These are phyloP conservation scores for Didymella sp. DNA, from an alignment of 2,329 filamentous ascomycete species.

Conservation along the genomic window DNA sequence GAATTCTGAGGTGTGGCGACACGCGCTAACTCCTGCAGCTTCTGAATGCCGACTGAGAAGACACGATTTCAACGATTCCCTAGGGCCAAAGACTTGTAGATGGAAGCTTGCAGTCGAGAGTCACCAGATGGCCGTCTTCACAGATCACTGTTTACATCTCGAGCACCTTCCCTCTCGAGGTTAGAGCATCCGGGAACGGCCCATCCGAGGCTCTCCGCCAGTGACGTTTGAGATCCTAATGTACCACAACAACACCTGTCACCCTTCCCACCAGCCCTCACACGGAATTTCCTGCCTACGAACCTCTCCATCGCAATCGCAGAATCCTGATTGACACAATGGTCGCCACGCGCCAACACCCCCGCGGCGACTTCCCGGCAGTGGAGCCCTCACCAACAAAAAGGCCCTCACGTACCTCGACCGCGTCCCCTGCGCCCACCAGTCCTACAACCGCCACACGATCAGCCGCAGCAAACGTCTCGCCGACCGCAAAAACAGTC, in stretches of 20 bases:
- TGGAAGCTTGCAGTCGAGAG: no score
- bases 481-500: constrained; percentile 27
- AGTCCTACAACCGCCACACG: constrained; percentile 27
- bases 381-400: constrained; percentile 48
- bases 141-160: no score
- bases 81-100: no score
- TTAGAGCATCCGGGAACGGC: constrained; percentile 2
- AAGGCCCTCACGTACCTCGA: constrained; percentile 44
- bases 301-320: neutral
- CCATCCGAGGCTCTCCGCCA: constrained; percentile 11
- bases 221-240: constrained; percentile 2
- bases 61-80: no score
- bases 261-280: neutral
- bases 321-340: constrained; percentile 26
- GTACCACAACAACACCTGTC: constrained; percentile 6
- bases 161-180: neutral
- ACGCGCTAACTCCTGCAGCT: no score
- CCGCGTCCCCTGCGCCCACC: constrained; percentile 41
- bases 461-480: constrained; percentile 4
- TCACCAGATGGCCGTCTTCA: no score
- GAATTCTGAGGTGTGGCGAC: no score
- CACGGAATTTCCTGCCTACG: no score
- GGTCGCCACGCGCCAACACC: constrained; percentile 52
- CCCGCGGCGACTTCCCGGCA: constrained; percentile 45
- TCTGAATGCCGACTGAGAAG: no score